Evolutionary conservation across 225 moss, liverwort and hornwort species (phyloP).

Genomic region (Physcomitrellopsis africana): DNA sequence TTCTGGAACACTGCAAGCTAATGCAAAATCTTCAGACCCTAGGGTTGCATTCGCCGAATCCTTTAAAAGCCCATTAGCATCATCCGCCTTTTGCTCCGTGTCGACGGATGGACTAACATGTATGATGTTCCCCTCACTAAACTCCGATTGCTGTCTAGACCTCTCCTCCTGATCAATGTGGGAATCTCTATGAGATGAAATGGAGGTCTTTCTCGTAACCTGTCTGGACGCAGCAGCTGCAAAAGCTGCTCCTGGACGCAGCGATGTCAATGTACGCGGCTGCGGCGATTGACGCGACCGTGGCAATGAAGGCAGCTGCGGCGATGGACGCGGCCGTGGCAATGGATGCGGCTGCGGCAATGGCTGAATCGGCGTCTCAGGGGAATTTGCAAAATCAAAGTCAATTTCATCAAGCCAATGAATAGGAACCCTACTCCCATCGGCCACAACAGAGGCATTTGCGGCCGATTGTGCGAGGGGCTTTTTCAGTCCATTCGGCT

Average conservation of each 20-base stretch:
- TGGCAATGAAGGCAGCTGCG: no score
- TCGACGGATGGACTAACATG: conserved; percentile 4
- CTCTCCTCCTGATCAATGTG: conserved; percentile 20
- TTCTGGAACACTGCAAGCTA: conserved; percentile 7
- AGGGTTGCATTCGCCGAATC: conserved; percentile 22
- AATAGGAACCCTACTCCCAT: no score
- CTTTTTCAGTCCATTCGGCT: no score
- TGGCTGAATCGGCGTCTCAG: conserved; percentile 16
- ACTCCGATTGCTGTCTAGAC: conserved; percentile 13
- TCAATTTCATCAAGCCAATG: no score
- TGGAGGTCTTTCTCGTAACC: conserved; percentile 40
- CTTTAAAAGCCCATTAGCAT: conserved; percentile 16
- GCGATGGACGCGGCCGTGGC: conserved; percentile 66
- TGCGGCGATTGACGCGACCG: no score
- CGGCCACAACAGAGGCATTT: no score
- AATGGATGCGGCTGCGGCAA: conserved; percentile 64
- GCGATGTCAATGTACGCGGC: conserved; percentile 15
- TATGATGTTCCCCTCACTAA: conserved; percentile 26
- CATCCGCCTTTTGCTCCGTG: conserved; percentile 14
- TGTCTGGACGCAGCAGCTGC: conserved; percentile 79
- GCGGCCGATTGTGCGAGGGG: no score
- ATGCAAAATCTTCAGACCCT: neutral
- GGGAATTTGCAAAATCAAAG: conserved; percentile 1
- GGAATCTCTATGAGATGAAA: conserved; percentile 29
- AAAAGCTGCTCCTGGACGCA: conserved; percentile 72